Base-by-base conservation (phyloP, 495 filamentous ascomycete genomes). In the Durotheca rogersii region DNA sequence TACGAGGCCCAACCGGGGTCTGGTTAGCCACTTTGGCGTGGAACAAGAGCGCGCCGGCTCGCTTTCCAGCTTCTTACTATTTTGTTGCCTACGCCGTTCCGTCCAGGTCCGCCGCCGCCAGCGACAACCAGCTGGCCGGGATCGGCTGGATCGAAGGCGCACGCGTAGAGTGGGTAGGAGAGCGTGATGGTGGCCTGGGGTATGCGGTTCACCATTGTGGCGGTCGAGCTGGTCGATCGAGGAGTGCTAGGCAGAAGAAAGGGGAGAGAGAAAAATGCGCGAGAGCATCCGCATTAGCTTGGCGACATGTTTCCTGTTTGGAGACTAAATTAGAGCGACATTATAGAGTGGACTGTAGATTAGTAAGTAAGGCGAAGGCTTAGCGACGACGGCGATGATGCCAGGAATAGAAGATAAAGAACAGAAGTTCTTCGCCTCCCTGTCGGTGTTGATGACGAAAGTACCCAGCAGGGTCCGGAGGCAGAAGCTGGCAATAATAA, bases 21-120 rank as follows among this genome's bases (percentile, higher is more conserved):
- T 9, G 52, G 65, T 63, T 52, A 72, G 46, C 47, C 14, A 16
- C 19, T 25, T 18, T 14, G 25, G n/a, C n/a, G 44, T 14, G 16
- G 10, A 37, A 41, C 34, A 45, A 34, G 20, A 12, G 23, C 10
- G 52, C 43, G 32, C 2, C 41, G 23, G 15, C 36, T 32, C 12
- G 20, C 2, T 9, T 16, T 3, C 29, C 9, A 41, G 30, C 35
- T 37, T n/a, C 62, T 31, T 51, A 86, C 88, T 66, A 97, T 90
- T 70, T 91, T 92, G 69, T 96, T 98, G 20, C 83, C 81, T 25
- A 96, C 89, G 36, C 91, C 93, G 61, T 79, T 93, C 47, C 84
- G 82, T 30, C 86, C 82, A 61, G 90, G 84, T 14, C 92, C 92
- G 51, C 92, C 92, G 38, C 93, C 93, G 19, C 93, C 92, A 27